A percentile compares a stretch with the other conserved stretches of the same genome.
These are phyloP conservation scores for Carex arenaria DNA, from an alignment of 202 grass and related monocot species.

Conservation along the genomic window DNA sequence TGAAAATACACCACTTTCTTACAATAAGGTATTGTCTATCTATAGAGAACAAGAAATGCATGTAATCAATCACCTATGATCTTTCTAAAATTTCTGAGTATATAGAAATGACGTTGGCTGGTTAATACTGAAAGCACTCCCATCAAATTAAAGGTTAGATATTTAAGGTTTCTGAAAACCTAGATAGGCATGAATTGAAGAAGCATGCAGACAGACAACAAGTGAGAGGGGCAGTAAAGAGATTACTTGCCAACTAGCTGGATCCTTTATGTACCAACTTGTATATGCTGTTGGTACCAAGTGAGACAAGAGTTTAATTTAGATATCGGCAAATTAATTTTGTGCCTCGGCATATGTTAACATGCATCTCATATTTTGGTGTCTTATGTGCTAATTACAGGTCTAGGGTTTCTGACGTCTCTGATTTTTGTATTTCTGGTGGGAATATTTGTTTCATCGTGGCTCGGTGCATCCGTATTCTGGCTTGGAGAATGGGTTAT, in stretches of 20 bases:
- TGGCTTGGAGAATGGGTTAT: constrained; percentile 99
- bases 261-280: background rate
- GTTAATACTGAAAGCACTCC: background rate
- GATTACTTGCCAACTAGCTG: background rate
- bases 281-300: background rate
- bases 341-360: background rate
- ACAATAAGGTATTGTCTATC: background rate
- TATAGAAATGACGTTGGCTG: background rate
- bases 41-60: background rate
- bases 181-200: constrained; percentile 5
- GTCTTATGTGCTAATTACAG: constrained; percentile 34
- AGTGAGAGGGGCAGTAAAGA: background rate
- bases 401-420: constrained; percentile 98
- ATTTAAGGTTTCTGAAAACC: background rate
- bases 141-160: background rate
- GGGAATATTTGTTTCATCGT: constrained; percentile 99
- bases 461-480: constrained; percentile 87
- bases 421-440: constrained; percentile 90
- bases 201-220: background rate
- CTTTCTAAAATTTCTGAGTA: background rate
- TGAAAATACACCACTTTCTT: background rate
- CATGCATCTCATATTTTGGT: constrained; percentile 20
- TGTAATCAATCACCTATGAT: background rate
- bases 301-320: background rate
- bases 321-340: background rate